Conservation (phyloP, 768 basidiomycete genomes). For the Hygrophoropsis aurantiaca region DNA sequence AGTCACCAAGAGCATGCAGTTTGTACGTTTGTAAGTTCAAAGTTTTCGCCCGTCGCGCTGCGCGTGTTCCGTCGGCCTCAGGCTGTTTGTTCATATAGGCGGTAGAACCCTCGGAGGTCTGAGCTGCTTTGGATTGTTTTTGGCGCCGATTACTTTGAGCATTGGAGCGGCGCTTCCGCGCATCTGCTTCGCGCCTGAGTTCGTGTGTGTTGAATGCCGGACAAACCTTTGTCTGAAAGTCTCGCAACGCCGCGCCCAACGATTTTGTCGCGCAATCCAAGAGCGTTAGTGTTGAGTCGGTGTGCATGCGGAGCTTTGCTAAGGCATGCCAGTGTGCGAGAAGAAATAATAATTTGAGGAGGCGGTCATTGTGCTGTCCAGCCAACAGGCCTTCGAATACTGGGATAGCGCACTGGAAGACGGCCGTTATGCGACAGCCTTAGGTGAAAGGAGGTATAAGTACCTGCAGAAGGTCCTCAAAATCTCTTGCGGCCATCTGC, state of each 20-base stretch:
- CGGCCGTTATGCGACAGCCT: too few species aligned
- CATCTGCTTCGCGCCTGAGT: constrained; percentile 25
- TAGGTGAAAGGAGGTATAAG: neutral
- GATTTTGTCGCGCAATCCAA: neutral
- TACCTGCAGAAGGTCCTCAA: constrained; percentile 35
- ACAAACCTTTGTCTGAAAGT: constrained; percentile 23
- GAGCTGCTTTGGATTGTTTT: neutral
- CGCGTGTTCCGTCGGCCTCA: neutral
- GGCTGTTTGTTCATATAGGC: neutral
- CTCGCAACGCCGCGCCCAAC: constrained; percentile 21
- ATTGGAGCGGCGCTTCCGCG: constrained; percentile 13
- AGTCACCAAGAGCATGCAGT: constrained; percentile 13
- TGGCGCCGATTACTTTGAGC: neutral
- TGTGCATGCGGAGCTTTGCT: constrained; percentile 32
- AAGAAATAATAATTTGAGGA: constrained; percentile 20
- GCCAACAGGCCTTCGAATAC: constrained; percentile 27
- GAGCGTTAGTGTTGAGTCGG: constrained; percentile 8
- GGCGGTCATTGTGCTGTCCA: constrained; percentile 5
- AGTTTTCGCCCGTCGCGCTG: neutral
- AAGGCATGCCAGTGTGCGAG: constrained; percentile 14
- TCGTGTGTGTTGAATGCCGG: constrained; percentile 25
- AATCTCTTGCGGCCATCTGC: constrained; percentile 36
- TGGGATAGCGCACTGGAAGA: constrained; percentile 28
- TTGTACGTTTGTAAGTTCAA: constrained; percentile 16
- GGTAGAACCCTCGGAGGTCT: neutral